Percentiles rank a stretch among this genome's conserved stretches.
Evolutionary conservation across 495 filamentous ascomycete genomes (phyloP).

Genomic region (Neurospora sp.): DNA sequence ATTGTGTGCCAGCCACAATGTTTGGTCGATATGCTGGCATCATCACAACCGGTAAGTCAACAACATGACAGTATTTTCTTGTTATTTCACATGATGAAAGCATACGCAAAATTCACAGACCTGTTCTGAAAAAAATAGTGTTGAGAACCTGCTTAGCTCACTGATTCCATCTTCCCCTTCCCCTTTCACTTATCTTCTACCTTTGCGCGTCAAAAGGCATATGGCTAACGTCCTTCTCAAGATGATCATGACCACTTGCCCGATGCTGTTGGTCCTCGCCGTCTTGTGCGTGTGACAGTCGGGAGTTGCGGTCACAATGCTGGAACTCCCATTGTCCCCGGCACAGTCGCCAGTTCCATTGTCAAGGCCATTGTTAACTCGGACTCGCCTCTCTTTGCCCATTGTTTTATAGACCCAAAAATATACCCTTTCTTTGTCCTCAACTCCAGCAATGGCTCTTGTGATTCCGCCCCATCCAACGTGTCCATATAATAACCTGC

Average conservation of each 20-base stretch:
- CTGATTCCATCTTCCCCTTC: constrained; percentile 17
- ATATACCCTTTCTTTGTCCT: neutral
- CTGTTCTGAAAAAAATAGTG: constrained; percentile 44
- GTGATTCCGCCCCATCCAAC: neutral
- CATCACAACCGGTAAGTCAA: neutral
- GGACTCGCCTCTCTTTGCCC: neutral
- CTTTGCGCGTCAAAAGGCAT: neutral
- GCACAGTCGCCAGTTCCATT: neutral
- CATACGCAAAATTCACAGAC: constrained; percentile 42
- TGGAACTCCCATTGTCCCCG: neutral
- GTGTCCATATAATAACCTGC: neutral
- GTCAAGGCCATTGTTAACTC: neutral
- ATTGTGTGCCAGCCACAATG: neutral
- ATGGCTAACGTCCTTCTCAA: neutral
- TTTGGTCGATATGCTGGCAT: neutral
- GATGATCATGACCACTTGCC: neutral
- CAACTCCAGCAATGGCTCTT: neutral
- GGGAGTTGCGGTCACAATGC: neutral
- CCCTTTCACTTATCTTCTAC: neutral
- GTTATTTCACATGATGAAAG: constrained; percentile 32
- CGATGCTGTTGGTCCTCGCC: neutral
- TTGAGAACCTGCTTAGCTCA: constrained; percentile 37
- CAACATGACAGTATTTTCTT: neutral
- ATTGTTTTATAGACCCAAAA: neutral
- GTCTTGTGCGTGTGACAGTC: neutral